Percentiles rank a stretch among this genome's conserved stretches.
phyloP scores from a whole-genome alignment of 2,329 filamentous ascomycete genomes.

The Sclerotinia spermophila region DNA sequence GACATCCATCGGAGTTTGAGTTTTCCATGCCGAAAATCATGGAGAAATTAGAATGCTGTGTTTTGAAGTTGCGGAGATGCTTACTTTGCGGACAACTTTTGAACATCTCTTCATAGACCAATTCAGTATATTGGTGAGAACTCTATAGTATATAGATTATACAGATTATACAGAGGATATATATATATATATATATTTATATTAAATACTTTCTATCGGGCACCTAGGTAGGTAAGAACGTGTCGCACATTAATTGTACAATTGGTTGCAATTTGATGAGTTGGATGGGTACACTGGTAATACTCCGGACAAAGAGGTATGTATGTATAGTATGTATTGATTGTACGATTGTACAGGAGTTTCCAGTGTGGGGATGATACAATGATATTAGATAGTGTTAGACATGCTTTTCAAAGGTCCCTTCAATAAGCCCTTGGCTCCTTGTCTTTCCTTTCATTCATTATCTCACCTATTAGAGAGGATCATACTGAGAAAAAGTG shows the following conservation, averaged over 20 bases:
- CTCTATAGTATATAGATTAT: neutral
- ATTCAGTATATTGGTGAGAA: neutral
- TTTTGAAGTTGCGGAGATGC: neutral
- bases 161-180: no score
- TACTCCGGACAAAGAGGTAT: no score
- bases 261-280: neutral
- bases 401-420: neutral
- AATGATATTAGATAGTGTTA: neutral
- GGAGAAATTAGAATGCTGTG: conserved; percentile 10
- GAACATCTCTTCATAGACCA: neutral
- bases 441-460: no score
- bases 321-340: no score
- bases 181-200: neutral
- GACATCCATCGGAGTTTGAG: neutral
- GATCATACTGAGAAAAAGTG: neutral
- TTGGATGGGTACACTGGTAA: neutral
- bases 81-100: no score
- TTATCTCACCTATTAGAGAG: neutral
- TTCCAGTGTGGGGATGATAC: neutral
- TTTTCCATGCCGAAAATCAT: conserved; percentile 9
- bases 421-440: neutral
- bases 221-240: neutral
- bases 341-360: neutral
- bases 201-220: neutral
- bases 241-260: neutral